Conservation (phyloP, 805 yeast genomes). For the Candida ipomoeae region DNA sequence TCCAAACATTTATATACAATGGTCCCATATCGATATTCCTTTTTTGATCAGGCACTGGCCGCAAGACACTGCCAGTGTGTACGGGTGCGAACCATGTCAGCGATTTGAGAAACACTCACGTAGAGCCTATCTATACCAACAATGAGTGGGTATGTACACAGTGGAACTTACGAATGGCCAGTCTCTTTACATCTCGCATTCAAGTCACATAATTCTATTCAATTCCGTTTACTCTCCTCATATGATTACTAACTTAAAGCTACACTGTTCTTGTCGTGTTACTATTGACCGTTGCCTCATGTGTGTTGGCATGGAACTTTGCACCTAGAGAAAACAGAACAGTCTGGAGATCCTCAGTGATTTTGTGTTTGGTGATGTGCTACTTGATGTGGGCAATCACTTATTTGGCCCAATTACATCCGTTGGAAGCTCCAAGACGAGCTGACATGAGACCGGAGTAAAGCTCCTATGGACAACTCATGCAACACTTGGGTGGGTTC, state of each 20-base stretch:
- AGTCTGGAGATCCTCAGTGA: slow-evolving; percentile 45
- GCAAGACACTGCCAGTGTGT: background rate
- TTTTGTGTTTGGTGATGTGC: slow-evolving; percentile 70
- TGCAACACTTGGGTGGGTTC: background rate
- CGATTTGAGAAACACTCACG: slow-evolving; percentile 2
- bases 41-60: background rate
- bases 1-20: no score
- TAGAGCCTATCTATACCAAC: slow-evolving; percentile 3
- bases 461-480: background rate
- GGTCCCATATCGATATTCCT: no score
- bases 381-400: slow-evolving; percentile 92
- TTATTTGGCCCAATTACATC: slow-evolving; percentile 82
- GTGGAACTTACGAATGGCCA: background rate
- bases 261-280: slow-evolving; percentile 69
- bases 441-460: slow-evolving; percentile 83
- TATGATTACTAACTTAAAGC: slow-evolving; percentile 28
- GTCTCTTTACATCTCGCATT: background rate
- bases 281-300: slow-evolving; percentile 51
- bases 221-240: background rate
- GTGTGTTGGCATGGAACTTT: slow-evolving; percentile 72
- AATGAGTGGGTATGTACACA: slow-evolving; percentile 19
- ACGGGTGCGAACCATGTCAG: slow-evolving; percentile 9
- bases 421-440: slow-evolving; percentile 85
- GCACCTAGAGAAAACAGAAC: slow-evolving; percentile 76
- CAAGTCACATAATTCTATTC: background rate